phyloP scores from a whole-genome alignment of 352 stramenopile species.

The Globisporangium spiculum region DNA sequence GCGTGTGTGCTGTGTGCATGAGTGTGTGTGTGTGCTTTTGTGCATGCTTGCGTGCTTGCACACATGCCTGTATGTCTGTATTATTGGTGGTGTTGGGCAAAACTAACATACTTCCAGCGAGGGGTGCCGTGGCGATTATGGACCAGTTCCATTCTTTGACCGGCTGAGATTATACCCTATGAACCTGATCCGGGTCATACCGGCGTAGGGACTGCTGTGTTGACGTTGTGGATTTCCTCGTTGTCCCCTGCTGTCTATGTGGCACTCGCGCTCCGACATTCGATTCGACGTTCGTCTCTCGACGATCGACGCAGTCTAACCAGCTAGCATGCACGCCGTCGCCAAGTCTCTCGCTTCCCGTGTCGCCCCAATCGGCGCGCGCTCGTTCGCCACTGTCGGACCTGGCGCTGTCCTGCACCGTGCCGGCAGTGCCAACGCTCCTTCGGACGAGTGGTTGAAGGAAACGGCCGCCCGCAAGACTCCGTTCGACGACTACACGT shows the following conservation, averaged over 20 bases:
- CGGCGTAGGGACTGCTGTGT: slow-evolving; percentile 63
- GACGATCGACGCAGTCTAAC: background rate
- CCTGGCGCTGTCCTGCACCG: slow-evolving; percentile 41
- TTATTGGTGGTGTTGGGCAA: slow-evolving; percentile 5
- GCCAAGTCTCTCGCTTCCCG: slow-evolving; percentile 35
- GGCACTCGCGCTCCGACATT: background rate
- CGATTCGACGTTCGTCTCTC: background rate
- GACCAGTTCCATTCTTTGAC: slow-evolving; percentile 46
- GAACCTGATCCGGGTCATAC: slow-evolving; percentile 67
- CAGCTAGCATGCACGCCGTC: slow-evolving; percentile 32
- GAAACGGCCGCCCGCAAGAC: slow-evolving; percentile 39
- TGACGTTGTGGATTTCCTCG: slow-evolving; percentile 27
- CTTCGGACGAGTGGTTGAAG: slow-evolving; percentile 47
- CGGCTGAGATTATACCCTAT: slow-evolving; percentile 69
- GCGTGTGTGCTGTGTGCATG: background rate
- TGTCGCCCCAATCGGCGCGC: slow-evolving; percentile 15
- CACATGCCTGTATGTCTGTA: background rate
- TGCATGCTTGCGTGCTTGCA: background rate
- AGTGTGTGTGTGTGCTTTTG: background rate
- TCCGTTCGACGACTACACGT: slow-evolving; percentile 55
- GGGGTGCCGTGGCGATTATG: slow-evolving; percentile 47
- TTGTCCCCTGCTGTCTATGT: slow-evolving; percentile 11
- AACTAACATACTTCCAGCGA: slow-evolving; percentile 51
- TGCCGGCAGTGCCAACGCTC: slow-evolving; percentile 36
- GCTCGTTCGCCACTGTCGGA: slow-evolving; percentile 49